A percentile compares a stretch with the other conserved stretches of the same genome.
Conservation (phyloP, 805 yeast genomes). For the Yarrowia keelungensis region DNA sequence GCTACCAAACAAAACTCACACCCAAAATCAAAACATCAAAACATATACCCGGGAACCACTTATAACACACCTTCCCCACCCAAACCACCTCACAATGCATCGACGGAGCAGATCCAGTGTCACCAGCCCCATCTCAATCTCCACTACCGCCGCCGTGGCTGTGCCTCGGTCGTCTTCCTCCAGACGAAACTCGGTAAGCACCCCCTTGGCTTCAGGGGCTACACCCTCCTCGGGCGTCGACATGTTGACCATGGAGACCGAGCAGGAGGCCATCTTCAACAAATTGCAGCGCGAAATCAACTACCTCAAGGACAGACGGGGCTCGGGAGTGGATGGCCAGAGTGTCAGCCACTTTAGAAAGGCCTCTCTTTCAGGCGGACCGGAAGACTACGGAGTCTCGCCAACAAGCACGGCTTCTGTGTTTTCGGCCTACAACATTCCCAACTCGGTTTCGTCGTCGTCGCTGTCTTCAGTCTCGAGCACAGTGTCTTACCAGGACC, state of each 20-base stretch:
- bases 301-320: conserved; percentile 53
- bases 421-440: conserved; percentile 34
- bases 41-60: neutral
- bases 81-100: conserved; percentile 15
- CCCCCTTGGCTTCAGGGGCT: conserved; percentile 26
- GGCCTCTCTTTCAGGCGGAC: conserved; percentile 44
- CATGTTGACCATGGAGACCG: conserved; percentile 60
- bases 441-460: conserved; percentile 43
- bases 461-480: conserved; percentile 31
- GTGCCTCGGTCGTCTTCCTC: conserved; percentile 9
- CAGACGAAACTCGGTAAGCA: conserved; percentile 9
- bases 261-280: conserved; percentile 77
- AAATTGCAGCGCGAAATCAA: conserved; percentile 69
- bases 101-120: conserved; percentile 26
- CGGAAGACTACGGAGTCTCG: conserved; percentile 40
- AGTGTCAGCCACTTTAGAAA: conserved; percentile 46
- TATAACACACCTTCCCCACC: neutral
- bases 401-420: conserved; percentile 36
- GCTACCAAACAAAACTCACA: too few species aligned
- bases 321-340: conserved; percentile 47
- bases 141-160: neutral
- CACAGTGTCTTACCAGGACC: conserved; percentile 39
- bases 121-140: conserved; percentile 18
- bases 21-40: too few species aligned
- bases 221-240: conserved; percentile 21